These are phyloP conservation scores for Filobasidium uniguttulatum DNA, from an alignment of 1,284 basidiomycete species.

Conservation along the genomic window DNA sequence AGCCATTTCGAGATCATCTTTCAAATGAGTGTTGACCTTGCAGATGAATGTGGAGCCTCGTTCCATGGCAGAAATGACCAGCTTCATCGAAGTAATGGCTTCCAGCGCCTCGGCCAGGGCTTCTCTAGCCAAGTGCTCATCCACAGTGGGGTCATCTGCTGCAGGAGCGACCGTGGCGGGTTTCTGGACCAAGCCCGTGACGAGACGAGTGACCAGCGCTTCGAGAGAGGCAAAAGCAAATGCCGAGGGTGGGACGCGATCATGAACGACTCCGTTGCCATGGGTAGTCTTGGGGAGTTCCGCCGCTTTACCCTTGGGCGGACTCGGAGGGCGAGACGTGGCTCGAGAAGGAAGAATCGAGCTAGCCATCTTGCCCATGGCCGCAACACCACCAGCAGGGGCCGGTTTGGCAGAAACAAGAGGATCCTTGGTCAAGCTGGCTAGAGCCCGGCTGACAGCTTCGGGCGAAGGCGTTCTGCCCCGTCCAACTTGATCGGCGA, in stretches of 20 bases:
- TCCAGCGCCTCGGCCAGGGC: conserved; percentile 36
- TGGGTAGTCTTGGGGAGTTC: not conserved
- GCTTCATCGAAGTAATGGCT: conserved; percentile 32
- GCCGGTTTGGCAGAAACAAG: conserved; percentile 3
- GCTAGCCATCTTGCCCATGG: conserved; percentile 17
- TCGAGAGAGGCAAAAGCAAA: conserved; percentile 34
- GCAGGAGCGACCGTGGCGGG: conserved; percentile 21
- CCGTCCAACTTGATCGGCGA: not conserved
- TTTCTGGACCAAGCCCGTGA: conserved; percentile 31
- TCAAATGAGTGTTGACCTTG: conserved; percentile 17
- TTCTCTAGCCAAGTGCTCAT: conserved; percentile 34
- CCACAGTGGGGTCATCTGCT: conserved; percentile 23
- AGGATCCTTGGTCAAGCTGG: conserved; percentile 24
- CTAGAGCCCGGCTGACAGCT: conserved; percentile 27
- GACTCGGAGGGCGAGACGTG: conserved; percentile 30
- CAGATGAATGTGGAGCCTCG: conserved; percentile 11
- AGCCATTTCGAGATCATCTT: conserved; percentile 31
- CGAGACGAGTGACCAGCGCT: conserved; percentile 32
- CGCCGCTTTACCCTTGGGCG: conserved; percentile 19
- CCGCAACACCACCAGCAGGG: conserved; percentile 14
- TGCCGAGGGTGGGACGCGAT: conserved; percentile 24
- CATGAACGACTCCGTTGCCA: conserved; percentile 10
- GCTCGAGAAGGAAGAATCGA: conserved; percentile 19
- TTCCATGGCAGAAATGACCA: conserved; percentile 27
- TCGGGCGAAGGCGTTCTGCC: conserved; percentile 29